Conservation (phyloP, 1,139 yeast species). For the Komagataea norvegica region DNA sequence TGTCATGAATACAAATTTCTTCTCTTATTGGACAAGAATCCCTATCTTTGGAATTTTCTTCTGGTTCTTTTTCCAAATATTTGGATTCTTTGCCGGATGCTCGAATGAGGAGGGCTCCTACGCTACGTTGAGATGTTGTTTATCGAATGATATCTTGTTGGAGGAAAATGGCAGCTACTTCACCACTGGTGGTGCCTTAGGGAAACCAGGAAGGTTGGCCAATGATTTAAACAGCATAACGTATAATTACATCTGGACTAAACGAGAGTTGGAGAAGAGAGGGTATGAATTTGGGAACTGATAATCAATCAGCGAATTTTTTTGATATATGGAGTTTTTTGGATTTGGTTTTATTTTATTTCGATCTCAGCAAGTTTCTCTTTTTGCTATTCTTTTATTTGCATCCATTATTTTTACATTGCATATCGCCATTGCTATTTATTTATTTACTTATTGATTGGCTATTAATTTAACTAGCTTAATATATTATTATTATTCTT, state of each 20-base stretch:
- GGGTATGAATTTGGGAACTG: constrained; percentile 32
- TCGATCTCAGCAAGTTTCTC: no score
- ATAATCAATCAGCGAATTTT: no score
- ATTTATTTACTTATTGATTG: no score
- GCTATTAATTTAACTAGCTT: no score
- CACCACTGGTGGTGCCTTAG: constrained; percentile 53
- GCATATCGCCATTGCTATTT: no score
- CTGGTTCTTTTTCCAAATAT: constrained; percentile 63
- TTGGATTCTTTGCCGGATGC: constrained; percentile 67
- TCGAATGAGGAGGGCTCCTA: constrained; percentile 66
- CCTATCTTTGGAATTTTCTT: constrained; percentile 70
- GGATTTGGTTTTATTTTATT: no score
- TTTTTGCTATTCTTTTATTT: no score
- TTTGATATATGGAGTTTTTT: no score
- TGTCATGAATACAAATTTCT: constrained; percentile 72
- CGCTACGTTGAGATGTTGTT: constrained; percentile 61
- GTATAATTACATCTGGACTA: constrained; percentile 83
- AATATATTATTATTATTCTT: not conserved
- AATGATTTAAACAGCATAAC: constrained; percentile 58
- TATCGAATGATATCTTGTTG: constrained; percentile 47
- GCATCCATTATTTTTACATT: no score
- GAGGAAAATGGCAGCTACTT: constrained; percentile 65
- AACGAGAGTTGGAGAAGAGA: constrained; percentile 52
- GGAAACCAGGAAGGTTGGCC: constrained; percentile 56
- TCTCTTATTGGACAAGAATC: constrained; percentile 71